Conservation (phyloP, 129 eudicot genomes). For the Solidago caesia region DNA sequence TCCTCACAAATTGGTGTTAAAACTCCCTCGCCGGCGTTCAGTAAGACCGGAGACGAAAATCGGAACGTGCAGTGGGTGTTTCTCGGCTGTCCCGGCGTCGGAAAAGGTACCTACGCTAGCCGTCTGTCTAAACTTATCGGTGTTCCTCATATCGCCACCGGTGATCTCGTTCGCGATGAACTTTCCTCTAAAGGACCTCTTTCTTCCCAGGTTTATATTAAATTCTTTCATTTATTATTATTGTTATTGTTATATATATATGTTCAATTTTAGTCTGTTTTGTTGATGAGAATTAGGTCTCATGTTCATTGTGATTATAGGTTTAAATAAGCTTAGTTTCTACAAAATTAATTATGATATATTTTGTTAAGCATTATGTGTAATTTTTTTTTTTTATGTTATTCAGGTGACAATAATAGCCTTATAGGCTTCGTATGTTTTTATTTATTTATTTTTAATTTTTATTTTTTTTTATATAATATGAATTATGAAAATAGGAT, state of each 20-base stretch:
- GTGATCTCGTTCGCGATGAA: conserved; percentile 88
- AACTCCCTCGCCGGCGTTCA: conserved; percentile 28
- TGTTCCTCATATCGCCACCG: conserved; percentile 94
- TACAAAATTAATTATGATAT: not conserved
- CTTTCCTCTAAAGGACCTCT: conserved; percentile 72
- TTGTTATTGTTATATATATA: not conserved
- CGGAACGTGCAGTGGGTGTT: conserved; percentile 84
- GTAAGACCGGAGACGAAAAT: conserved; percentile 21
- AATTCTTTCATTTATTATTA: not conserved
- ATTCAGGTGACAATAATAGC: too few relatives aligned
- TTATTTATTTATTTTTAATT: too few relatives aligned
- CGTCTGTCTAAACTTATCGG: conserved; percentile 71
- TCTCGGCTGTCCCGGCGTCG: conserved; percentile 95
- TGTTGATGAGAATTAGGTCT: not conserved
- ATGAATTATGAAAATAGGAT: too few relatives aligned
- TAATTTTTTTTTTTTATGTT: too few relatives aligned
- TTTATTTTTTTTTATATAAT: too few relatives aligned
- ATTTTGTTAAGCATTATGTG: too few relatives aligned
- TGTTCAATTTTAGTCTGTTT: not conserved
- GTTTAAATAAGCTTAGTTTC: not conserved
- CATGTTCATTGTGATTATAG: not conserved
- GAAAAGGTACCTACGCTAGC: conserved; percentile 90
- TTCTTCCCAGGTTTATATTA: conserved; percentile 50
- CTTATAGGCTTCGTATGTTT: too few relatives aligned
- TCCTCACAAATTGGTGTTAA: conserved; percentile 15